Evolutionary conservation across 1,139 yeast species (phyloP).

Genomic region (Geotrichum restrictum): DNA sequence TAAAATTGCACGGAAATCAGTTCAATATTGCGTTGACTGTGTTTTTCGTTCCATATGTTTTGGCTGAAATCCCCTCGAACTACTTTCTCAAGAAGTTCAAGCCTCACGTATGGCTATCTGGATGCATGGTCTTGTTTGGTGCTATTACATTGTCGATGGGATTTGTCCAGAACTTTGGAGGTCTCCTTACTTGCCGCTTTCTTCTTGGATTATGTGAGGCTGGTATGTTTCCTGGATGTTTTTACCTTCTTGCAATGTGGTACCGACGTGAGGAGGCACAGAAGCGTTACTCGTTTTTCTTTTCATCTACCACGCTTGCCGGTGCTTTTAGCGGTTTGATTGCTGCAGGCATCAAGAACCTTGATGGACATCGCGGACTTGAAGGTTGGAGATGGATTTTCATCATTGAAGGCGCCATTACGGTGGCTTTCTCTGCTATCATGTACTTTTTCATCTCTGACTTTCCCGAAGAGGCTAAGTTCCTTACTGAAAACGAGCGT

Average conservation of each 20-base stretch:
- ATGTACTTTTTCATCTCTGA: slow-evolving; percentile 66
- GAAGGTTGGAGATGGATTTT: slow-evolving; percentile 72
- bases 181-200: slow-evolving; percentile 57
- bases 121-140: slow-evolving; percentile 59
- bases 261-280: slow-evolving; percentile 60
- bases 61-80: slow-evolving; percentile 66
- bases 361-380: slow-evolving; percentile 49
- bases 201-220: slow-evolving; percentile 63
- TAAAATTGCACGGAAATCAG: slow-evolving; percentile 53
- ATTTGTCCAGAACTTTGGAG: slow-evolving; percentile 55
- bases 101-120: slow-evolving; percentile 63
- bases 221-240: slow-evolving; percentile 70
- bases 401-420: slow-evolving; percentile 67
- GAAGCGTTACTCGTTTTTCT: slow-evolving; percentile 63
- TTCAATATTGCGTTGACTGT: slow-evolving; percentile 59
- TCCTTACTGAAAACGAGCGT: slow-evolving; percentile 42
- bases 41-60: slow-evolving; percentile 67
- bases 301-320: slow-evolving; percentile 67
- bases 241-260: slow-evolving; percentile 57
- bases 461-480: slow-evolving; percentile 61
- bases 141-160: slow-evolving; percentile 63
- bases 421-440: slow-evolving; percentile 58
- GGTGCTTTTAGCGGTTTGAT: slow-evolving; percentile 83
- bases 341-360: slow-evolving; percentile 55
- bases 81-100: slow-evolving; percentile 54